phyloP scores from a whole-genome alignment of 371 early-diverging fungal species.

The Haplosporangium sp. region DNA sequence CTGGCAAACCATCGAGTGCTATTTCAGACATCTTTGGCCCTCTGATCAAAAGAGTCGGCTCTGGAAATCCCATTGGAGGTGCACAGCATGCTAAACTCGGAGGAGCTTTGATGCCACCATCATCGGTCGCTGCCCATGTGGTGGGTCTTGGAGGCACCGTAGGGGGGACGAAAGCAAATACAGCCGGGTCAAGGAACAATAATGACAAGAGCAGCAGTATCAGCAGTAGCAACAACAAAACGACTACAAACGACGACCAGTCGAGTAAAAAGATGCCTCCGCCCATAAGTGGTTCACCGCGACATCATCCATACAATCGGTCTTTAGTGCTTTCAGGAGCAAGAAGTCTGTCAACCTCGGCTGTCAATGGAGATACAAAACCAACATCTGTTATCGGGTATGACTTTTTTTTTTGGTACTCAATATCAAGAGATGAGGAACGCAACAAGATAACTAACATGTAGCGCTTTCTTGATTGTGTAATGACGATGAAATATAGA shows the following conservation, averaged over 20 bases:
- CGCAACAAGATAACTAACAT: not conserved
- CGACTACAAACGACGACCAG: conserved; percentile 1
- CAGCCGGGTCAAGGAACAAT: conserved; percentile 5
- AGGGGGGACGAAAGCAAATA: conserved; percentile 17
- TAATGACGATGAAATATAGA: conserved; percentile 19
- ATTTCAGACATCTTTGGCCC: conserved; percentile 36
- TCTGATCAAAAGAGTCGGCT: conserved; percentile 43
- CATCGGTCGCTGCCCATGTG: conserved; percentile 35
- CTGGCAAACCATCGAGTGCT: too few species aligned
- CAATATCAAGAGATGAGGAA: not conserved
- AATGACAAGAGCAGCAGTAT: not conserved
- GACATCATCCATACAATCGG: conserved; percentile 34
- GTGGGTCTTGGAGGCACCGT: conserved; percentile 39
- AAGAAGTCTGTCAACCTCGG: conserved; percentile 8
- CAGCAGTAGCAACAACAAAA: conserved; percentile 4
- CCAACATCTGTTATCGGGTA: conserved; percentile 16
- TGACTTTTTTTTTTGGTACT: too few species aligned
- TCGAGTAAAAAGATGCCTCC: conserved; percentile 40
- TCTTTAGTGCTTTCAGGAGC: conserved; percentile 24
- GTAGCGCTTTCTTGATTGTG: not conserved
- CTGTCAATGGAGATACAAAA: not conserved
- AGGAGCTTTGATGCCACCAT: conserved; percentile 32
- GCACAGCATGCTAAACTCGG: conserved; percentile 44
- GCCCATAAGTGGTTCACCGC: conserved; percentile 33
- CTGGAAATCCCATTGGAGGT: conserved; percentile 50